Conservation (phyloP, 192 early-diverging fungal genomes). For the Podila clonocystis region DNA sequence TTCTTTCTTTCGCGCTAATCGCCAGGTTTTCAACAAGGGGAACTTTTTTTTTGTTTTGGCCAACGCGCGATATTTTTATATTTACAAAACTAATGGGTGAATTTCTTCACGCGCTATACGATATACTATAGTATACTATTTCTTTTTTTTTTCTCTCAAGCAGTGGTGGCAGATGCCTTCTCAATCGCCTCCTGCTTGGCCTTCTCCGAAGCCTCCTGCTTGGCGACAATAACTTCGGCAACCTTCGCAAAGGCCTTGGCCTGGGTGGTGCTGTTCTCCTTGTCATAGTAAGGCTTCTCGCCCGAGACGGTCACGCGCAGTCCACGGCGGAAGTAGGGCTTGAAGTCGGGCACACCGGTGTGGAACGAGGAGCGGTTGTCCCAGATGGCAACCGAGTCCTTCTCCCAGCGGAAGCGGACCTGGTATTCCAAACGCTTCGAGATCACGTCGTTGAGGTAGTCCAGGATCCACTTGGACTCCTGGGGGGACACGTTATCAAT, state of each 20-base stretch:
- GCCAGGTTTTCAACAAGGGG: too few relatives aligned
- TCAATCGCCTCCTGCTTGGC: neutral
- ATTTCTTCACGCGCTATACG: too few relatives aligned
- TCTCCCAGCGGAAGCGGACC: slow-evolving; percentile 65
- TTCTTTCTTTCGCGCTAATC: neutral
- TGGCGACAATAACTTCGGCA: slow-evolving; percentile 38
- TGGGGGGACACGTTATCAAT: slow-evolving; percentile 59
- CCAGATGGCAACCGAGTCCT: slow-evolving; percentile 74
- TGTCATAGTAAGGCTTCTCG: slow-evolving; percentile 35
- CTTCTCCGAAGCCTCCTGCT: slow-evolving; percentile 38
- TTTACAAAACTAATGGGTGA: too few relatives aligned
- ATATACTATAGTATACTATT: too few relatives aligned
- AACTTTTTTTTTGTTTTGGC: too few relatives aligned
- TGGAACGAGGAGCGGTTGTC: slow-evolving; percentile 70
- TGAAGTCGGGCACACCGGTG: slow-evolving; percentile 52
- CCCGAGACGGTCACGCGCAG: slow-evolving; percentile 43
- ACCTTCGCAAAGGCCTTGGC: slow-evolving; percentile 36
- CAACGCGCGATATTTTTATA: too few relatives aligned
- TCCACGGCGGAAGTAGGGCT: slow-evolving; percentile 37
- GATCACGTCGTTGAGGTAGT: slow-evolving; percentile 65
- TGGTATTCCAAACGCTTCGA: slow-evolving; percentile 62
- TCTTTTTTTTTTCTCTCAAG: slow-evolving; percentile 10
- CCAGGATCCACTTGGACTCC: slow-evolving; percentile 67
- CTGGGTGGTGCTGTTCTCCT: slow-evolving; percentile 29
- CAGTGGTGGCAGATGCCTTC: slow-evolving; percentile 11